phyloP scores from a whole-genome alignment of 768 basidiomycete genomes.

The Lactifluus subvellereus region DNA sequence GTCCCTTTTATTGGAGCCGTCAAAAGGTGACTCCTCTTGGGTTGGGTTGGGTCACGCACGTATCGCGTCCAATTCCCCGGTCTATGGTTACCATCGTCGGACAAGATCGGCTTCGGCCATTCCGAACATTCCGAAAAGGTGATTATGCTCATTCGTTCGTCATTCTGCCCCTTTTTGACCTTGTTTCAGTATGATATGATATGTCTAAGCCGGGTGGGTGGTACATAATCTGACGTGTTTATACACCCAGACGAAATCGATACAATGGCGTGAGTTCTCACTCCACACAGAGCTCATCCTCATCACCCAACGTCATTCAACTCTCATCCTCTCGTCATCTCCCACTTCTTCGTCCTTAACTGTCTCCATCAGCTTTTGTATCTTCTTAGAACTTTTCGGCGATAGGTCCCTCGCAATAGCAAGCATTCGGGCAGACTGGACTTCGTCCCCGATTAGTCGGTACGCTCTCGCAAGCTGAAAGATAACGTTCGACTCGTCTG shows the following conservation, averaged over 20 bases:
- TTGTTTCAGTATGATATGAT: not conserved
- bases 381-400: constrained; percentile 82
- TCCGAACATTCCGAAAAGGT: constrained; percentile 14
- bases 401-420: constrained; percentile 91
- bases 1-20: constrained; percentile 17
- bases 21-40: constrained; percentile 11
- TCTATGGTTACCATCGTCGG: not conserved
- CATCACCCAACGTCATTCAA: constrained; percentile 44
- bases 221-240: constrained; percentile 1
- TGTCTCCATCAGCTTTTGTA: constrained; percentile 71
- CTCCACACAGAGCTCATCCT: not conserved
- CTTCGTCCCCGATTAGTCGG: constrained; percentile 69
- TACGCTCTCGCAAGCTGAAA: constrained; percentile 95
- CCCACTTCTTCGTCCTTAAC: constrained; percentile 52
- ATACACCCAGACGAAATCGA: constrained; percentile 4
- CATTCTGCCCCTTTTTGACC: constrained; percentile 2
- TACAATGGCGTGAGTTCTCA: not conserved
- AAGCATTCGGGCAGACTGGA: constrained; percentile 77
- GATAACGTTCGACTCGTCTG: constrained; percentile 94
- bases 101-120: constrained; percentile 19
- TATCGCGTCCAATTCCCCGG: not conserved
- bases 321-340: constrained; percentile 71
- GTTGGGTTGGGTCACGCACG: not conserved
- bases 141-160: constrained; percentile 14
- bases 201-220: not conserved